Evolutionary conservation across 495 filamentous ascomycete genomes (phyloP), one percentile per base, ranked within the genome.

Genomic region (Penicillium lividum): DNA sequence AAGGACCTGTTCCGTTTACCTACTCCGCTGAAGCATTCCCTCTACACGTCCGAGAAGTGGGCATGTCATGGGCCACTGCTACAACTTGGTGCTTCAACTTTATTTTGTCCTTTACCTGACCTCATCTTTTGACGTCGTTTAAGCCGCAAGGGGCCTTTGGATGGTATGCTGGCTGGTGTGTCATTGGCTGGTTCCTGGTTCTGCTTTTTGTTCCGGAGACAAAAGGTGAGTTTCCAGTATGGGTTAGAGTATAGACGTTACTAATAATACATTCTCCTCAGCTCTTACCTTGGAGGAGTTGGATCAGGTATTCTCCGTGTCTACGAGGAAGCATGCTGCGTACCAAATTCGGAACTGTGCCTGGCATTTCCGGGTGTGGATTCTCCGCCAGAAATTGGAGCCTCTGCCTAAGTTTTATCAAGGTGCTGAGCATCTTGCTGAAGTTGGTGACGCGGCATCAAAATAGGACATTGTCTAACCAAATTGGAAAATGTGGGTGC

Each of bases 11-110:
- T 0, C 80, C 83, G 8, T 84, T 82, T 56, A 75, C 78, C 0
- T 87, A 86, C 63, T 82, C 79, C 3, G 82, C 84, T 3, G 84
- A 86, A 56, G 76, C 79, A 10, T 86, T 85, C 63, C 83, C 82
- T 2, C 57, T 83, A 33, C 74, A 85, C 29, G 83, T 87, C 50
- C 82, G 82, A 43, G 86, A 90, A 58, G 75, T 89, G 29, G 88
- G 87, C 10, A 91, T 90, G 88, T 79, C 82, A 0, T 86, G 82
- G 74, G 80, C 77, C 13, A 82, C 78, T 8, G 77, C 73, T 7
- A 83, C 77, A n/a, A 73, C 69, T 1, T 81, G 78, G 78, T 75
- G 73, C 50, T 80, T 80, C 55, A 80, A 79, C 44, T 81, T 82
- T 56, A 74, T 86, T 46, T 71, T 88, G 0, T 80, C 78, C 15